Evolutionary conservation across 192 early-diverging fungal species (phyloP).

Genomic region (Neocallimastix lanati): DNA sequence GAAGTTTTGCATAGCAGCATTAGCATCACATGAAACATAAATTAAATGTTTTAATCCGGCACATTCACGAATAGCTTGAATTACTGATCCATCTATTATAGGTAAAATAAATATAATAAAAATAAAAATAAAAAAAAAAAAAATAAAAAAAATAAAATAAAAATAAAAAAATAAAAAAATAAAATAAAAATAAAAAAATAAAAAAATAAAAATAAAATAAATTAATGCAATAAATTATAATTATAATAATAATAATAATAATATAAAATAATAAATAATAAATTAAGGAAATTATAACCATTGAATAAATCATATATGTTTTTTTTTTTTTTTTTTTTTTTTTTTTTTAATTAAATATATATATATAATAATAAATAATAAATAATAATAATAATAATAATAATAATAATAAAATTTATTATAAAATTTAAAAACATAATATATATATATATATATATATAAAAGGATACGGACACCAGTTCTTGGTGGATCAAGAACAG

Average conservation of each 20-base stretch:
- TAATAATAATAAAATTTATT: too few relatives aligned
- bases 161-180: too few relatives aligned
- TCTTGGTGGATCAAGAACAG: slow-evolving; percentile 59
- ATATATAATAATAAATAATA: too few relatives aligned
- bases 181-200: too few relatives aligned
- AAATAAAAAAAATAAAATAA: slow-evolving; percentile 1
- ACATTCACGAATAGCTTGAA: slow-evolving; percentile 37
- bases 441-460: neutral
- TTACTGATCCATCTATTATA: slow-evolving; percentile 30
- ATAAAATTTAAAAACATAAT: too few relatives aligned
- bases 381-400: too few relatives aligned
- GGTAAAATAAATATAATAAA: neutral
- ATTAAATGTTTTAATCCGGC: slow-evolving; percentile 30
- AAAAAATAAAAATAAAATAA: too few relatives aligned
- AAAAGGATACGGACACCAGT: slow-evolving; percentile 6
- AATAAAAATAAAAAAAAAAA: neutral
- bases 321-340: too few relatives aligned
- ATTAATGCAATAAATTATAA: too few relatives aligned
- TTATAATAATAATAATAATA: neutral
- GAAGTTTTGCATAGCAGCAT: slow-evolving; percentile 37
- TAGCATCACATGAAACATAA: slow-evolving; percentile 50
- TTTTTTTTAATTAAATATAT: too few relatives aligned
- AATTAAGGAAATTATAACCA: too few relatives aligned
- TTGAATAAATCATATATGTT: too few relatives aligned
- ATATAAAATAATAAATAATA: neutral